These are phyloP conservation scores for Pseudoneurospora amorphoporcata DNA, from an alignment of 495 filamentous ascomycete species.

Conservation along the genomic window DNA sequence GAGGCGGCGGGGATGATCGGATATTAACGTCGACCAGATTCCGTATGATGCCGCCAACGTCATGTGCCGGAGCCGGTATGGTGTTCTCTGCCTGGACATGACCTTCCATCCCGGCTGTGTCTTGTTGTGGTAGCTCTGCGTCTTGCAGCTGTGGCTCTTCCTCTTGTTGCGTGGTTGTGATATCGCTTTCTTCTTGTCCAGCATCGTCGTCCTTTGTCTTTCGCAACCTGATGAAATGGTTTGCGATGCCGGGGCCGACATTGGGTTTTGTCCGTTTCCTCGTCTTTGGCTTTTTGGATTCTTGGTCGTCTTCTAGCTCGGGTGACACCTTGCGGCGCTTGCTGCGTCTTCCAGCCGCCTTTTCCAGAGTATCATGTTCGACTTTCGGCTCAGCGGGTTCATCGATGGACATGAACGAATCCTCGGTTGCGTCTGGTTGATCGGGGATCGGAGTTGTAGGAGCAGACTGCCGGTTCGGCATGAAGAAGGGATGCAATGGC, in stretches of 20 bases:
- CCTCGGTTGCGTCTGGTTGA: background rate
- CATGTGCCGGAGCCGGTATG: background rate
- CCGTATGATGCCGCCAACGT: background rate
- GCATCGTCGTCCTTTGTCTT: background rate
- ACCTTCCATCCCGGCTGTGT: background rate
- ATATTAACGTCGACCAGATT: background rate
- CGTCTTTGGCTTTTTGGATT: constrained; percentile 4
- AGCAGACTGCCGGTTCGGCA: constrained; percentile 6
- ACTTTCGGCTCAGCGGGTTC: background rate
- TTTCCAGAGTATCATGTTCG: constrained; percentile 3
- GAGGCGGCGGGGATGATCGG: background rate
- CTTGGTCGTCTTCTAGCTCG: constrained; percentile 3
- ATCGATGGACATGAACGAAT: background rate
- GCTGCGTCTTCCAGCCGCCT: constrained; percentile 29
- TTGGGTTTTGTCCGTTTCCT: constrained; percentile 9
- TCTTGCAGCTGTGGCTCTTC: background rate
- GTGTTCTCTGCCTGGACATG: background rate
- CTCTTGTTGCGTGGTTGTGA: background rate
- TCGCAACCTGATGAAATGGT: constrained; percentile 7
- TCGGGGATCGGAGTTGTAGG: background rate
- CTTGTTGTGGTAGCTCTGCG: background rate
- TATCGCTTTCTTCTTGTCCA: background rate
- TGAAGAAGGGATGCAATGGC: constrained; percentile 25
- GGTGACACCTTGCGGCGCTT: constrained; percentile 42
- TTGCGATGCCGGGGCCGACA: constrained; percentile 8